phyloP scores from a whole-genome alignment of 2,329 filamentous ascomycete species.

The Dryadomyces sulphureus region DNA sequence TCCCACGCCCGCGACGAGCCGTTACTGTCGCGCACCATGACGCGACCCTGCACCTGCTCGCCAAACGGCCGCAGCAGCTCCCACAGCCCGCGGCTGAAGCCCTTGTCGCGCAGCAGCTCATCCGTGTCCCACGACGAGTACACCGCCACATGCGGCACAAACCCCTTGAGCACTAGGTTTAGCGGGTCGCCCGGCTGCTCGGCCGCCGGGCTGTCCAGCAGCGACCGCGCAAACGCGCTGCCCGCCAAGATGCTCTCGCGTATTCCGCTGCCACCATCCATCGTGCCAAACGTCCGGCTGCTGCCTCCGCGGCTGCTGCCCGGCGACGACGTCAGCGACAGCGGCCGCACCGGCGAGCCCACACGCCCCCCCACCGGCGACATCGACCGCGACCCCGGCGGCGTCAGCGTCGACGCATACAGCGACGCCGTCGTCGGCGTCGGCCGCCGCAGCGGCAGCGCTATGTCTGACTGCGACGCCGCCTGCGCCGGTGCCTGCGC shows the following conservation, averaged over 20 bases:
- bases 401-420: slow-evolving; percentile 52
- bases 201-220: slow-evolving; percentile 13
- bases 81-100: slow-evolving; percentile 67
- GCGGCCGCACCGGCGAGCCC: slow-evolving; percentile 37
- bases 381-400: slow-evolving; percentile 50
- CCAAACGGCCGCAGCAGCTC: slow-evolving; percentile 84
- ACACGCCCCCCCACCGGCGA: slow-evolving; percentile 47
- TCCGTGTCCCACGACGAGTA: slow-evolving; percentile 81
- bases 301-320: background rate
- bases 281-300: no score
- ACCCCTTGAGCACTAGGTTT: slow-evolving; percentile 61
- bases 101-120: slow-evolving; percentile 65
- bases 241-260: slow-evolving; percentile 13
- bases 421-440: slow-evolving; percentile 46
- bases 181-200: slow-evolving; percentile 9
- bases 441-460: slow-evolving; percentile 33
- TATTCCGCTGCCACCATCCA: background rate
- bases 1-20: slow-evolving; percentile 73
- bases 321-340: slow-evolving; percentile 28
- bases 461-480: slow-evolving; percentile 35
- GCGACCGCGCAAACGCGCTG: slow-evolving; percentile 30
- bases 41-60: slow-evolving; percentile 72
- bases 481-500: slow-evolving; percentile 21
- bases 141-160: slow-evolving; percentile 78
- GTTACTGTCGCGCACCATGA: slow-evolving; percentile 80